Evolutionary conservation across 1,139 yeast genomes (phyloP), one percentile per base, ranked within the genome.

Genomic region (Tardiomyces blankii): DNA sequence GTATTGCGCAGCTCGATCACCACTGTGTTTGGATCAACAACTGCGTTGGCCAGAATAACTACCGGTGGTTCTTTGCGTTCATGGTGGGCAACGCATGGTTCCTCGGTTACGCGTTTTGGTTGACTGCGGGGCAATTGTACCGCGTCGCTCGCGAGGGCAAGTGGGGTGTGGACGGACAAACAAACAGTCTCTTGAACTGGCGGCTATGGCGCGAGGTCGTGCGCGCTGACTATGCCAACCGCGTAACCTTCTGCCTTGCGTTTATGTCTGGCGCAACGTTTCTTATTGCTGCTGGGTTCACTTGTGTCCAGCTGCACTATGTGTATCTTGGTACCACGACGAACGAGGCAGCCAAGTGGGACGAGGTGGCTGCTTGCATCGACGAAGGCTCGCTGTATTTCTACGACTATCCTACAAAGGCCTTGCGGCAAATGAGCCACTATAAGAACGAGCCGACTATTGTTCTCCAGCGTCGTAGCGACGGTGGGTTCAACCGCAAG

Each of bases 11-110:
- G 50, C 78, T 74, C 55, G 98, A 91, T 61, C 98, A 91, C 60
- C 97, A 91, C 64, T 91, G 98, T 60, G 65, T 87, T n/a, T 91
- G 96, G 96, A 67, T 89, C 48, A 89, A 89, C 65, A 88, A 85
- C 58, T 91, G 97, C 63, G 75, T 91, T 30, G 97, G 96, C 0
- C 73, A 73, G 55, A 71, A 76, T 44, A 91, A 91, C 58, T 84
- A 78, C 63, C 68, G 75, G 41, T 85, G 80, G 74, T 91, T 91
- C 58, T 56, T 84, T 45, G 51, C 66, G 8, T 89, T 82, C 56
- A 64, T 91, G 41, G 35, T 72, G 0, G 66, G 79, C 33, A 82
- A 85, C 51, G 61, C 74, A 38, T 61, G 73, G 51, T 69, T 82
- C 40, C 66, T 87, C 50, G 54, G 66, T 1, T 84, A 86, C 60